A percentile compares a stretch with the other conserved stretches of the same genome.
Conservation (phyloP, 305 asterid genomes). For the Fraxinus paxiana region DNA sequence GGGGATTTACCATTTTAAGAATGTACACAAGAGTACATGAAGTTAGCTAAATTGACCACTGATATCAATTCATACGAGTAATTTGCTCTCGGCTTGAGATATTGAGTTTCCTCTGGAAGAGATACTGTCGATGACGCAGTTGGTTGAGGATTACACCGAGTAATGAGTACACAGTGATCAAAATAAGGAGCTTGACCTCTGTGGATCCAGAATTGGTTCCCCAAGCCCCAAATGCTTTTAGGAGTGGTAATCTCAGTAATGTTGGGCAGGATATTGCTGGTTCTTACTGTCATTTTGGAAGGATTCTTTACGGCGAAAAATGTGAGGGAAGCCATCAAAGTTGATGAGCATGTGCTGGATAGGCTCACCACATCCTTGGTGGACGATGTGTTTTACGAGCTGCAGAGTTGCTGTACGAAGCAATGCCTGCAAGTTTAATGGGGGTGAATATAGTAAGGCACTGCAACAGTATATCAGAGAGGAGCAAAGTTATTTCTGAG, state of each 20-base stretch:
- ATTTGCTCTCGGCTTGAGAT: constrained; percentile 71
- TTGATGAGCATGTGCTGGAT: constrained; percentile 80
- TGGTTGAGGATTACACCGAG: constrained; percentile 80
- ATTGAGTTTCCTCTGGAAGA: constrained; percentile 85
- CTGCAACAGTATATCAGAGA: constrained; percentile 82
- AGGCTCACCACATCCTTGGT: constrained; percentile 95
- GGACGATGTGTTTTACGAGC: constrained; percentile 86
- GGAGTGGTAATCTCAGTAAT: constrained; percentile 76
- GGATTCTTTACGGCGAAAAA: constrained; percentile 95
- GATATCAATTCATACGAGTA: constrained; percentile 70
- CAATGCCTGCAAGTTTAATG: constrained; percentile 67
- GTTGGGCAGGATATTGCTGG: constrained; percentile 77
- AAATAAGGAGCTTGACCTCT: constrained; percentile 70
- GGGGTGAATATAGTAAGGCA: constrained; percentile 81
- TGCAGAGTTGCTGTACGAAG: constrained; percentile 92
- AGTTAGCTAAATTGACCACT: constrained; percentile 64
- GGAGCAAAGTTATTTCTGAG: constrained; percentile 24
- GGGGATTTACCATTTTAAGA: constrained; percentile 69
- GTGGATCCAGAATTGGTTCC: constrained; percentile 84
- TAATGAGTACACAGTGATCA: constrained; percentile 66
- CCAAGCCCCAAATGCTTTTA: constrained; percentile 80
- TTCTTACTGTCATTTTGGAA: constrained; percentile 78
- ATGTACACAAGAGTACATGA: constrained; percentile 69
- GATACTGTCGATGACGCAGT: constrained; percentile 67
- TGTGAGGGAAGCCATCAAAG: constrained; percentile 83